Conservation (phyloP, 2,329 filamentous ascomycete species). For the Boeremia lycopersici region DNA sequence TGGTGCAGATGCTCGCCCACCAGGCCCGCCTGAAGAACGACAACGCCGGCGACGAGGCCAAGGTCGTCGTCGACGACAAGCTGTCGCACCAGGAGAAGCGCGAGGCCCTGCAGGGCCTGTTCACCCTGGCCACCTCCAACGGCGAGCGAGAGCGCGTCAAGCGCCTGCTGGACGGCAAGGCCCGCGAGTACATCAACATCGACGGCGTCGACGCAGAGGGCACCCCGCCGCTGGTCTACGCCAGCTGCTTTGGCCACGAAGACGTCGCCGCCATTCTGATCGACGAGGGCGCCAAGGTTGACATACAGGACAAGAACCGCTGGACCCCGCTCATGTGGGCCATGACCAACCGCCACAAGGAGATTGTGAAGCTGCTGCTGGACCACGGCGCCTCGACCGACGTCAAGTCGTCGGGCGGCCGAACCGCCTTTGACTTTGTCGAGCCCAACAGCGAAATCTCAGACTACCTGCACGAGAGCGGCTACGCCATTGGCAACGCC, state of each 20-base stretch:
- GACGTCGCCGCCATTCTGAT: conserved; percentile 84
- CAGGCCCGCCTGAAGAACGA: conserved; percentile 85
- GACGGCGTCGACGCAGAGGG: conserved; percentile 92
- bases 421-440: conserved; percentile 95
- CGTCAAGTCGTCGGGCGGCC: conserved; percentile 89
- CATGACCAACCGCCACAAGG: conserved; percentile 97
- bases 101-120: conserved; percentile 79
- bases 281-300: conserved; percentile 83
- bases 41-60: conserved; percentile 73
- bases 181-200: conserved; percentile 78
- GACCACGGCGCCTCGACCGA: conserved; percentile 96
- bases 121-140: conserved; percentile 96
- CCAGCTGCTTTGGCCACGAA: conserved; percentile 96
- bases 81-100: conserved; percentile 79
- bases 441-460: conserved; percentile 96
- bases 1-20: conserved; percentile 95
- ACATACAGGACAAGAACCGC: conserved; percentile 92
- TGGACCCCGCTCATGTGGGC: conserved; percentile 99
- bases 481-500: conserved; percentile 83
- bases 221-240: conserved; percentile 95
- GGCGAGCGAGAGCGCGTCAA: conserved; percentile 84
- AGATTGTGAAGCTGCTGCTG: conserved; percentile 88
- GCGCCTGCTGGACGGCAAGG: conserved; percentile 75
- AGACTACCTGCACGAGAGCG: conserved; percentile 91
- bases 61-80: conserved; percentile 75